phyloP scores from a whole-genome alignment of 2,329 filamentous ascomycete species.

The Ophiostoma sp. region DNA sequence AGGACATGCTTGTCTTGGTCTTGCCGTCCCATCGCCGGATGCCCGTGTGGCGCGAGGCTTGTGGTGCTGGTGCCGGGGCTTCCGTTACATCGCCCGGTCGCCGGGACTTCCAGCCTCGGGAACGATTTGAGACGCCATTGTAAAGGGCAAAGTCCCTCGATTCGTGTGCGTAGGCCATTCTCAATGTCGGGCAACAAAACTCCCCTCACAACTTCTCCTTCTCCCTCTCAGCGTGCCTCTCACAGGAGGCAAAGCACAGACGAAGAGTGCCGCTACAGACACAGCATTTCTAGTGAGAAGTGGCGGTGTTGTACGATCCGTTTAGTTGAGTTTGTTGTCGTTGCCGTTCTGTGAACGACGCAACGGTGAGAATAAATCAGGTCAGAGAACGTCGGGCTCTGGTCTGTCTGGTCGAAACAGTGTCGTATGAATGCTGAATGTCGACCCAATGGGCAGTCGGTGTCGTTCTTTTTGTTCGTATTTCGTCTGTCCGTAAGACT shows the following conservation, averaged over 20 bases:
- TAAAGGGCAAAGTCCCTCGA: slow-evolving; percentile 33
- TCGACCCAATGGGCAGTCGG: not conserved
- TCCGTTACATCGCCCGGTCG: slow-evolving; percentile 38
- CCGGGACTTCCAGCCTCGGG: slow-evolving; percentile 41
- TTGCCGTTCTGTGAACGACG: not conserved
- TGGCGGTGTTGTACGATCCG: not conserved
- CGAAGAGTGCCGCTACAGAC: slow-evolving; percentile 6
- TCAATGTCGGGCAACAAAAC: not conserved
- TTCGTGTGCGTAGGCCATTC: slow-evolving; percentile 22
- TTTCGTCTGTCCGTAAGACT: not conserved
- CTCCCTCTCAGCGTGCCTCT: slow-evolving; percentile 13
- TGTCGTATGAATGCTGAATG: slow-evolving; percentile 12
- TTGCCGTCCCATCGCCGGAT: slow-evolving; percentile 56
- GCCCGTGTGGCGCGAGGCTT: slow-evolving; percentile 32
- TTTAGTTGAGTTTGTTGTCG: not conserved
- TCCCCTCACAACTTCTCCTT: not conserved
- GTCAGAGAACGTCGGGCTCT: not conserved
- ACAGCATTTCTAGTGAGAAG: slow-evolving; percentile 16
- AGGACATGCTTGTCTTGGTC: slow-evolving; percentile 44
- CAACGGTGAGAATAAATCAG: not conserved
- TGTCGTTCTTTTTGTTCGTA: not conserved
- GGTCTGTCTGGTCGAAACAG: slow-evolving; percentile 1
- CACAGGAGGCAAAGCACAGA: slow-evolving; percentile 1
- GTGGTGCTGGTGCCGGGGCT: slow-evolving; percentile 27
- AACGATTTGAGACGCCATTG: slow-evolving; percentile 39